A percentile compares a stretch with the other conserved stretches of the same genome.
Evolutionary conservation across 2,329 filamentous ascomycete species (phyloP).

Genomic region (Neopestalotiopsis clavispora): DNA sequence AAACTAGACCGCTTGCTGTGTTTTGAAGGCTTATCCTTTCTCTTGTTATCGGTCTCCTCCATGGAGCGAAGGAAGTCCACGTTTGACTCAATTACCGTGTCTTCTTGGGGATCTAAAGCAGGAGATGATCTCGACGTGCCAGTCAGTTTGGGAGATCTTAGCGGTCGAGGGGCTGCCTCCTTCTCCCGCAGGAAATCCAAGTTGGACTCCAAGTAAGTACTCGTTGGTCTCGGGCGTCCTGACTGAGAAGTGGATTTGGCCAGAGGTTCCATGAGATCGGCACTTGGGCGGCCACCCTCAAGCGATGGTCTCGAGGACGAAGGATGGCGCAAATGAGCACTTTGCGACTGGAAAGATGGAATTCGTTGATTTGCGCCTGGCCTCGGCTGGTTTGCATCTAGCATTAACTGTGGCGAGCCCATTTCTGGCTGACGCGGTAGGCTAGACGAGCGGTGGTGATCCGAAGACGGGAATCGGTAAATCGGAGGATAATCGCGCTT

Average conservation of each 20-base stretch:
- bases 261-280: constrained; percentile 64
- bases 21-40: constrained; percentile 58
- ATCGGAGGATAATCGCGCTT: constrained; percentile 43
- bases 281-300: constrained; percentile 69
- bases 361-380: constrained; percentile 32
- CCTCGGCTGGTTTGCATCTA: constrained; percentile 30
- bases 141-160: constrained; percentile 39
- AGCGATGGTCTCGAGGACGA: constrained; percentile 70
- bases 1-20: constrained; percentile 77
- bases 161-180: constrained; percentile 59
- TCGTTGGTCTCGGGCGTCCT: constrained; percentile 72
- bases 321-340: constrained; percentile 43
- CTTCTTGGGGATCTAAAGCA: constrained; percentile 54
- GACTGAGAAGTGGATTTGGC: constrained; percentile 63
- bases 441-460: constrained; percentile 45
- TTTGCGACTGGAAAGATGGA: constrained; percentile 40
- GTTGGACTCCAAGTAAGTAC: constrained; percentile 82
- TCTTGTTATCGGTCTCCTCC: constrained; percentile 67
- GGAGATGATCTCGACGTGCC: constrained; percentile 44
- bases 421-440: constrained; percentile 40
- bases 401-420: constrained; percentile 26
- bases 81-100: constrained; percentile 75
- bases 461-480: constrained; percentile 46
- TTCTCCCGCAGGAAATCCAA: constrained; percentile 82
- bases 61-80: constrained; percentile 82